phyloP scores from a whole-genome alignment of 2,329 filamentous ascomycete species.

The Paecilomyces sp. region DNA sequence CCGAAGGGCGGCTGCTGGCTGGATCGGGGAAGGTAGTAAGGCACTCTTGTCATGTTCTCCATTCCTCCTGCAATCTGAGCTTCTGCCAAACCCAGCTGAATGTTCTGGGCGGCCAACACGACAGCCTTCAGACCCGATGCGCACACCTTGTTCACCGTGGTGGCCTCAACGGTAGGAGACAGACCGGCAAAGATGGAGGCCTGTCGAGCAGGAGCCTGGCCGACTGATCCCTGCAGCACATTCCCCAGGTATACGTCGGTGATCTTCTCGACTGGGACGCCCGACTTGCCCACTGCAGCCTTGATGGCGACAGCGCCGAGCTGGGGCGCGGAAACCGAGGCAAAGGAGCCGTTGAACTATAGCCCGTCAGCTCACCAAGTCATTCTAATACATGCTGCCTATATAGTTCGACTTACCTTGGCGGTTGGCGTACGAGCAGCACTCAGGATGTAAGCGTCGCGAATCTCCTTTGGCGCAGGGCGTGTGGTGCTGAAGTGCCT shows the following conservation, averaged over 20 bases:
- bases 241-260: conserved; percentile 97
- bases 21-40: conserved; percentile 82
- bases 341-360: conserved; percentile 90
- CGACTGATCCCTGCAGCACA: conserved; percentile 74
- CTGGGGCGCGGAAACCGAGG: conserved; percentile 73
- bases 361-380: conserved; percentile 7
- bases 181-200: conserved; percentile 84
- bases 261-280: conserved; percentile 71
- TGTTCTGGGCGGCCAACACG: conserved; percentile 82
- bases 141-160: conserved; percentile 97
- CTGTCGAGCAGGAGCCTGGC: conserved; percentile 88
- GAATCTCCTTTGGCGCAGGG: conserved; percentile 56
- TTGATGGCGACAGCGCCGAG: conserved; percentile 89
- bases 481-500: conserved; percentile 48
- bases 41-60: conserved; percentile 95
- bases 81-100: conserved; percentile 82
- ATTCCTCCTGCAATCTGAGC: conserved; percentile 91
- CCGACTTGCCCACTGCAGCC: conserved; percentile 78
- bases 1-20: conserved; percentile 79
- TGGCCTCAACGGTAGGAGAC: conserved; percentile 71
- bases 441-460: conserved; percentile 90
- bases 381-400: not conserved
- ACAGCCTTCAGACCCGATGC: conserved; percentile 92
- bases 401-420: conserved; percentile 52
- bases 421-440: conserved; percentile 83